These are phyloP conservation scores for Candida montana DNA, from an alignment of 805 yeast genomes.

Conservation along the genomic window DNA sequence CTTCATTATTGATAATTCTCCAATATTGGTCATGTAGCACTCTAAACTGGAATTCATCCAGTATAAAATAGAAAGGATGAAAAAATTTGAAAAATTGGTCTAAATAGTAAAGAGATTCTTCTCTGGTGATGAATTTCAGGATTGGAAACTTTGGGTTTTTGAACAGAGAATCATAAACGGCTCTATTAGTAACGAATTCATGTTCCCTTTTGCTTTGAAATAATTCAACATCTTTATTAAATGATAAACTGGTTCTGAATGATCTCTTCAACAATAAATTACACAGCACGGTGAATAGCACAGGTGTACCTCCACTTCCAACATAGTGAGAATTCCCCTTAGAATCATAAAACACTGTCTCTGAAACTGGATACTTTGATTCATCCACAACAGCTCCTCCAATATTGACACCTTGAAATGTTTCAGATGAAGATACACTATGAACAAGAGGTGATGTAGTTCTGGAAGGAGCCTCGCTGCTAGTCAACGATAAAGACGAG, in stretches of 20 bases:
- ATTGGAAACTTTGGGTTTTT: constrained; percentile 32
- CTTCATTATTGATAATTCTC: constrained; percentile 16
- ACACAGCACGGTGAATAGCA: constrained; percentile 37
- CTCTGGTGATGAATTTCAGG: constrained; percentile 27
- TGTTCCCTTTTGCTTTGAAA: constrained; percentile 16
- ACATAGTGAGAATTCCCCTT: constrained; percentile 44
- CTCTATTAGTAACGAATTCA: constrained; percentile 7
- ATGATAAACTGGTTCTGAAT: constrained; percentile 32
- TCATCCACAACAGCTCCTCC: neutral
- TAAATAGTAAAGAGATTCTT: constrained; percentile 33
- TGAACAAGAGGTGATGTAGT: neutral
- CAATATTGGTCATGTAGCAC: constrained; percentile 35
- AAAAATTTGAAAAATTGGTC: constrained; percentile 36
- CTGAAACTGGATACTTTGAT: constrained; percentile 11
- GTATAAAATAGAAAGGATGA: constrained; percentile 40
- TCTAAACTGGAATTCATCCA: constrained; percentile 30
- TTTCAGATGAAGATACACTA: neutral
- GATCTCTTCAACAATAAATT: constrained; percentile 32
- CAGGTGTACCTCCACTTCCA: constrained; percentile 42
- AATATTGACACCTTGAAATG: neutral
- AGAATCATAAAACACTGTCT: constrained; percentile 36
- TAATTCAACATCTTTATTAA: constrained; percentile 26
- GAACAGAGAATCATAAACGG: constrained; percentile 10
- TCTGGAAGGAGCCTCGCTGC: neutral
- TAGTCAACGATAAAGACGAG: constrained; percentile 1